Evolutionary conservation across 192 early-diverging fungal genomes (phyloP).

Genomic region (Entomortierella parvispora): DNA sequence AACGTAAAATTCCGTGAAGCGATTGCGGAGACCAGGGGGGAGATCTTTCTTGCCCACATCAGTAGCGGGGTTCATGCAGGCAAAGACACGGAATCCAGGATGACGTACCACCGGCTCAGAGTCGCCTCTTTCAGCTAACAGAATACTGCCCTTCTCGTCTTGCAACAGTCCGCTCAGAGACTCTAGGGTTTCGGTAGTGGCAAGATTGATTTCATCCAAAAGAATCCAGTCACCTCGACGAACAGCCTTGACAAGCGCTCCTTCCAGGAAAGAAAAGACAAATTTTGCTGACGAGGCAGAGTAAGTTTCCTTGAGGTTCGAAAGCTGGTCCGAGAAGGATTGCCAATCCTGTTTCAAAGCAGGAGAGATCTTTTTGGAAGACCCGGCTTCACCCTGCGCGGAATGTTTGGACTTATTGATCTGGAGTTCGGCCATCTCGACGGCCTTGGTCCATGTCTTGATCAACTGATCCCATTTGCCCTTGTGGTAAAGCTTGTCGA

Average conservation of each 20-base stretch:
- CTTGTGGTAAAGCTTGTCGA: conserved; percentile 74
- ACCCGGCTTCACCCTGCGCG: conserved; percentile 36
- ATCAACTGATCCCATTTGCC: conserved; percentile 89
- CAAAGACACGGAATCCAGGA: conserved; percentile 93
- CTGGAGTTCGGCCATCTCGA: conserved; percentile 77
- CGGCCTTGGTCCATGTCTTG: conserved; percentile 76
- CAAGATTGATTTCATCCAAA: conserved; percentile 98
- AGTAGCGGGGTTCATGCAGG: conserved; percentile 99
- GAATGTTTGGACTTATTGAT: conserved; percentile 47
- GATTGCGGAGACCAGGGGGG: conserved; percentile 87
- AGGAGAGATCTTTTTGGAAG: conserved; percentile 50
- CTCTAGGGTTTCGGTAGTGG: conserved; percentile 95
- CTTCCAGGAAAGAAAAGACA: conserved; percentile 95
- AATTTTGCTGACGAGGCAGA: conserved; percentile 66
- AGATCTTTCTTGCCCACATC: conserved; percentile 98
- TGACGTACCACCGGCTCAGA: conserved; percentile 87
- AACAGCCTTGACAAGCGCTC: conserved; percentile 90
- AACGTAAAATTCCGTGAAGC: conserved; percentile 97
- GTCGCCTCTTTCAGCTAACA: conserved; percentile 94
- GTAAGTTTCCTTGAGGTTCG: conserved; percentile 80
- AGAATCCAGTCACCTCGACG: conserved; percentile 95
- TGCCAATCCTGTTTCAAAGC: conserved; percentile 77
- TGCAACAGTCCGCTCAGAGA: conserved; percentile 91
- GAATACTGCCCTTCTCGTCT: conserved; percentile 78
- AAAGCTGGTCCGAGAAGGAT: conserved; percentile 69